Percentiles rank a stretch among this genome's conserved stretches.
These are phyloP conservation scores for Peronospora belbahrii DNA, from an alignment of 352 stramenopile species.

Conservation along the genomic window DNA sequence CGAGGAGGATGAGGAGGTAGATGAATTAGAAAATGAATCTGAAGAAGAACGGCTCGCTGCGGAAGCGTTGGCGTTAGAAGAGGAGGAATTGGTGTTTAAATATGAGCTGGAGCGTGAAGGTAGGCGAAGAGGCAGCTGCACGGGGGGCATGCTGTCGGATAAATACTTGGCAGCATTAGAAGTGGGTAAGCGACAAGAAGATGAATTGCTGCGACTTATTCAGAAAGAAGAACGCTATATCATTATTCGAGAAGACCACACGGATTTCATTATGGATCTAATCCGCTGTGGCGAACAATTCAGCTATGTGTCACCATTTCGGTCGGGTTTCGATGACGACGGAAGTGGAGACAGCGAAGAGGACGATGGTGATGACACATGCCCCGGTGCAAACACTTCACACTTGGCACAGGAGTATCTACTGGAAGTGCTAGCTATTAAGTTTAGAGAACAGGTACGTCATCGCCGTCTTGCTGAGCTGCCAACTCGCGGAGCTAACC, in stretches of 20 bases:
- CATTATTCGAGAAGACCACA: conserved; percentile 76
- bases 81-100: conserved; percentile 65
- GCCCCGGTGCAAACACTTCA: conserved; percentile 65
- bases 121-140: conserved; percentile 11
- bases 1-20: conserved; percentile 10
- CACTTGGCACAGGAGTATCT: conserved; percentile 72
- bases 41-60: conserved; percentile 33
- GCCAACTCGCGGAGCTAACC: conserved; percentile 4
- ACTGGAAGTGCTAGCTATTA: conserved; percentile 69
- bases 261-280: conserved; percentile 74
- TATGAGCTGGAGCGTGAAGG: conserved; percentile 58
- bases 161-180: conserved; percentile 59
- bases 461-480: background rate
- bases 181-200: conserved; percentile 56
- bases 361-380: conserved; percentile 57
- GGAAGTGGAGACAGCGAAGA: conserved; percentile 40
- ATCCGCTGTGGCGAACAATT: conserved; percentile 75
- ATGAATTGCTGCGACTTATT: conserved; percentile 64
- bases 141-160: conserved; percentile 41
- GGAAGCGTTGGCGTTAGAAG: conserved; percentile 40
- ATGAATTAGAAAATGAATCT: conserved; percentile 31
- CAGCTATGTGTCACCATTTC: conserved; percentile 51
- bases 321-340: conserved; percentile 29
- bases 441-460: conserved; percentile 67
- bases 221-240: conserved; percentile 79